These are phyloP conservation scores for Synchytrium microbalum DNA, from an alignment of 371 early-diverging fungal species.

Conservation along the genomic window DNA sequence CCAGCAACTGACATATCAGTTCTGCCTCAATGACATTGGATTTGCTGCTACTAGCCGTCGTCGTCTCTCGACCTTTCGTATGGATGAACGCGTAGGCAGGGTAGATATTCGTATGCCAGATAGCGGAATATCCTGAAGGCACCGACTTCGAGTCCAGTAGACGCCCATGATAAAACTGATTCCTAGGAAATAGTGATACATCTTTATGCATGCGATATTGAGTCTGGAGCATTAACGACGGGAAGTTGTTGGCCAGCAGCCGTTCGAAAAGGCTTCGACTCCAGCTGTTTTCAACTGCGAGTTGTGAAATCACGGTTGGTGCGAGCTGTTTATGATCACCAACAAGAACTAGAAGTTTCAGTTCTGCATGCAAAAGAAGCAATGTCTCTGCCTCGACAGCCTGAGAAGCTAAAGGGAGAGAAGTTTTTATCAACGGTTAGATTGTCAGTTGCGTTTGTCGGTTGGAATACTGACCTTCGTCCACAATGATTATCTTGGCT, in stretches of 20 bases:
- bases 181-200: constrained; percentile 12
- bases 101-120: too few relatives aligned
- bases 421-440: too few relatives aligned
- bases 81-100: too few relatives aligned
- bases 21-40: too few relatives aligned
- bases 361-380: constrained; percentile 4
- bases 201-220: constrained; percentile 25
- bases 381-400: constrained; percentile 16
- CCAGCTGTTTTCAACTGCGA: constrained; percentile 5
- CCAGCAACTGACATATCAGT: too few relatives aligned
- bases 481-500: too few relatives aligned
- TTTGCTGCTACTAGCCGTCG: too few relatives aligned
- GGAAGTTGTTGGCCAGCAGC: constrained; percentile 6
- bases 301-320: constrained; percentile 15
- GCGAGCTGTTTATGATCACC: constrained; percentile 21
- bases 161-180: constrained; percentile 16
- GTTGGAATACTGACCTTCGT: too few relatives aligned
- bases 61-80: too few relatives aligned
- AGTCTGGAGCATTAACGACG: constrained; percentile 11
- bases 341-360: constrained; percentile 16
- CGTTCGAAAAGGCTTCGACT: constrained; percentile 21
- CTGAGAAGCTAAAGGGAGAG: constrained; percentile 18
- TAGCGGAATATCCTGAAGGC: too few relatives aligned
- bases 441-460: too few relatives aligned
- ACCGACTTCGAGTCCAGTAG: too few relatives aligned